phyloP scores from a whole-genome alignment of 257 asterid genomes.

The Solanum lycopersicoides region DNA sequence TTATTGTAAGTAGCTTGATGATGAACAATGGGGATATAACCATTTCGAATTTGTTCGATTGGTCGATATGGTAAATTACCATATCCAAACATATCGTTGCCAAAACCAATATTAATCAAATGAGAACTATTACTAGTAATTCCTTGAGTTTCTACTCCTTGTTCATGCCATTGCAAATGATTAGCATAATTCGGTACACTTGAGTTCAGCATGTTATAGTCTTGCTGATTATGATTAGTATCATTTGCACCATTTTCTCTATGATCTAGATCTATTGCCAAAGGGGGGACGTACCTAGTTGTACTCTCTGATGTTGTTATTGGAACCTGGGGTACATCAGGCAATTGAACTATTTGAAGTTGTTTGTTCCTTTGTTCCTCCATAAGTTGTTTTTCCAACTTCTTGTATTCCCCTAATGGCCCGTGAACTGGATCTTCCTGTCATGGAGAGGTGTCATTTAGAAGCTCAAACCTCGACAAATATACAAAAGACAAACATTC shows the following conservation, averaged over 20 bases:
- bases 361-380: not conserved
- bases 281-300: not conserved
- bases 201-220: not conserved
- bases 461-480: too few relatives aligned
- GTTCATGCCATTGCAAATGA: not conserved
- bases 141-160: not conserved
- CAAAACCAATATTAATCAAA: not conserved
- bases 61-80: not conserved
- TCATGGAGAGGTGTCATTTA: not conserved
- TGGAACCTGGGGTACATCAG: not conserved
- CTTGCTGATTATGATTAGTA: not conserved
- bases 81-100: not conserved
- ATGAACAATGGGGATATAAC: not conserved
- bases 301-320: not conserved
- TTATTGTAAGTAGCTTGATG: not conserved
- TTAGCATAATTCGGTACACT: not conserved
- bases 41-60: not conserved
- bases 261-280: not conserved
- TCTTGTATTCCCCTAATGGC: constrained; percentile 3
- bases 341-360: not conserved
- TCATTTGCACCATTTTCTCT: not conserved
- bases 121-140: not conserved
- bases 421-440: constrained; percentile 8
- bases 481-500: too few relatives aligned
- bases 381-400: not conserved